Base-by-base conservation (phyloP, 805 yeast species). In the Ogataea paradorogensis region DNA sequence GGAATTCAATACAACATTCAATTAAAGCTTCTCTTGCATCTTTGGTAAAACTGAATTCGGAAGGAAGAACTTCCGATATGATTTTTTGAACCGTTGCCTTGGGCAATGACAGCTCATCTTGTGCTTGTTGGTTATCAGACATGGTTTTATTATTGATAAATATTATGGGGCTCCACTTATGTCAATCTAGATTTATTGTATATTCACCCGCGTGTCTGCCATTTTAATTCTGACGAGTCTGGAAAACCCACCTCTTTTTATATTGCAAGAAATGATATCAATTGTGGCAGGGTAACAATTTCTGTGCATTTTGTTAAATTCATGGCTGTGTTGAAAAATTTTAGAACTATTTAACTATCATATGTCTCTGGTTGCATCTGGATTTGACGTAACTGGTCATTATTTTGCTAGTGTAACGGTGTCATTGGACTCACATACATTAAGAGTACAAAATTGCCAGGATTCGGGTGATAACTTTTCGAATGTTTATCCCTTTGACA, bases 21-120 rank as follows among this genome's bases (percentile, higher is more conserved):
- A 95, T 91, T 31, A 93, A 76, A 30, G 95, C 93, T 56, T 91
- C 98, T 42, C 97, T 72, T 2, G 97, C 95, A 50, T 93, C 98
- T 51, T 90, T 85, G 28, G 95, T 80, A 52, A 91, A 88, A 6
- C 90, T 80, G 41, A 86, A 71, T 56, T 90, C 97, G n/a, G 78
- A 67, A 13, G 96, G 96, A 22, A 91, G 70, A 24, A 93, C 85
- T 55, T 93, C 99, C 3, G 89, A 74, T 14, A 93, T 82, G 34
- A 93, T 88, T 62, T 93, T 93, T 59, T 91, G 98, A 2, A 93
- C 98, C 0, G 99, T 93, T 2, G 99, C 99, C 49, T 65, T 62
- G 3, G 69, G 69, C 24, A 65, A 52, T 9, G 69, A 61, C 14
- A 65, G 46, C 33, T 65, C 69, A 13, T 65, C 69, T 20, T 55